A percentile compares a stretch with the other conserved stretches of the same genome.
phyloP scores from a whole-genome alignment of 1,284 basidiomycete species.

The Rhodotorula sp. region DNA sequence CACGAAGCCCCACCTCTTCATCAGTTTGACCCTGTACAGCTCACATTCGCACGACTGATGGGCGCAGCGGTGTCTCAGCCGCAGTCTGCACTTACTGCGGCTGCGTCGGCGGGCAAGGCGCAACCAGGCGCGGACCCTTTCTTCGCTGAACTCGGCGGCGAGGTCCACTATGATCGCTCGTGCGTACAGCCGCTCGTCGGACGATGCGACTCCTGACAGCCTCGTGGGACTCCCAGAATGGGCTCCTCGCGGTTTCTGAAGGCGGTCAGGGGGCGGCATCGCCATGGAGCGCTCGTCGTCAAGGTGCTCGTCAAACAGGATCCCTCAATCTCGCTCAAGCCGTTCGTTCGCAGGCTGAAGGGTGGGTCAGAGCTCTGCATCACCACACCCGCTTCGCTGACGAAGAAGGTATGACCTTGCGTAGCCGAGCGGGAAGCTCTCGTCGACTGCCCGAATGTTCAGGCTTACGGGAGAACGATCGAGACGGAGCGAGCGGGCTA shows the following conservation, averaged over 20 bases:
- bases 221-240: slow-evolving; percentile 55
- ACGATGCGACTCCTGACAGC: neutral
- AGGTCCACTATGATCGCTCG: slow-evolving; percentile 89
- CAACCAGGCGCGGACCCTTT: slow-evolving; percentile 15
- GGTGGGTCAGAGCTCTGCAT: slow-evolving; percentile 51
- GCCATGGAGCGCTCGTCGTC: slow-evolving; percentile 67
- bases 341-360: slow-evolving; percentile 67
- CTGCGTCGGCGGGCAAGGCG: neutral
- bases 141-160: slow-evolving; percentile 77
- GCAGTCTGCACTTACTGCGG: slow-evolving; percentile 7
- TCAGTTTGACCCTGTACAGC: neutral
- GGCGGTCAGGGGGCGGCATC: slow-evolving; percentile 75
- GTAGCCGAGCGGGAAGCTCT: slow-evolving; percentile 73
- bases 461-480: slow-evolving; percentile 83
- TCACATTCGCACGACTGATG: slow-evolving; percentile 3
- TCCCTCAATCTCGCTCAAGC: slow-evolving; percentile 64
- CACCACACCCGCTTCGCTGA: neutral
- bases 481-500: slow-evolving; percentile 97
- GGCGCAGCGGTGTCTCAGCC: slow-evolving; percentile 16
- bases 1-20: too few species aligned
- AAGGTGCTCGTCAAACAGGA: slow-evolving; percentile 83
- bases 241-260: slow-evolving; percentile 93
- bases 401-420: neutral
- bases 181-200: slow-evolving; percentile 47
- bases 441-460: slow-evolving; percentile 79